Evolutionary conservation across 805 yeast species (phyloP).

Genomic region (Saccharomycopsis lassenensis): DNA sequence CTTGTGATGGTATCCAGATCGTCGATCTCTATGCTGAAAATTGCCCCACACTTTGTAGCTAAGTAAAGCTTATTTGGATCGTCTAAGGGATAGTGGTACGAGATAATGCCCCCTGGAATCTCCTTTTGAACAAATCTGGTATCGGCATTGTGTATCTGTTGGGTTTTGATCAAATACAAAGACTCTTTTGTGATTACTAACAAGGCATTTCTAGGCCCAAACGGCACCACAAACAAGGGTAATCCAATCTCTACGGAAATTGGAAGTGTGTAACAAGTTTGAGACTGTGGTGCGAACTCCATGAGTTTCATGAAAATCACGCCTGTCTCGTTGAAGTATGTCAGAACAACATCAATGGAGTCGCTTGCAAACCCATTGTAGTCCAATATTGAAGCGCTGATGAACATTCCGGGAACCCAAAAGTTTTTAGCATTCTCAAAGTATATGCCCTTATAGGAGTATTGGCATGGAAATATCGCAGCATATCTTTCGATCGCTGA

Average conservation of each 20-base stretch:
- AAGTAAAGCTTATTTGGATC: neutral
- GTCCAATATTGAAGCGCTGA: neutral
- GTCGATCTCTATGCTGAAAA: too few species aligned
- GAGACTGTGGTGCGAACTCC: neutral
- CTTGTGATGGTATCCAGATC: too few species aligned
- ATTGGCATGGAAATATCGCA: constrained; percentile 3
- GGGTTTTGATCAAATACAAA: neutral
- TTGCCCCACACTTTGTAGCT: neutral
- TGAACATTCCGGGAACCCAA: neutral
- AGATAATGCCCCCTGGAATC: constrained; percentile 4
- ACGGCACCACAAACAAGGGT: constrained; percentile 7
- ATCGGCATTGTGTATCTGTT: constrained; percentile 7
- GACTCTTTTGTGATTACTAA: constrained; percentile 2
- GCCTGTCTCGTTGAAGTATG: constrained; percentile 2
- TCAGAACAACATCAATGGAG: neutral
- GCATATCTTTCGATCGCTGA: constrained; percentile 4
- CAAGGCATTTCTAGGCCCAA: neutral
- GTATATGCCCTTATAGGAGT: neutral
- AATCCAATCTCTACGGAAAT: constrained; percentile 1
- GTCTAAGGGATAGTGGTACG: constrained; percentile 2
- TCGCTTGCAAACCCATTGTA: neutral
- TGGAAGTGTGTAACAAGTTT: constrained; percentile 1
- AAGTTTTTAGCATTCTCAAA: neutral
- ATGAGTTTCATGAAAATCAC: neutral
- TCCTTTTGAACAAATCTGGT: neutral